phyloP scores from a whole-genome alignment of 78 protist species.

The Planoprotostelium fungivorum region DNA sequence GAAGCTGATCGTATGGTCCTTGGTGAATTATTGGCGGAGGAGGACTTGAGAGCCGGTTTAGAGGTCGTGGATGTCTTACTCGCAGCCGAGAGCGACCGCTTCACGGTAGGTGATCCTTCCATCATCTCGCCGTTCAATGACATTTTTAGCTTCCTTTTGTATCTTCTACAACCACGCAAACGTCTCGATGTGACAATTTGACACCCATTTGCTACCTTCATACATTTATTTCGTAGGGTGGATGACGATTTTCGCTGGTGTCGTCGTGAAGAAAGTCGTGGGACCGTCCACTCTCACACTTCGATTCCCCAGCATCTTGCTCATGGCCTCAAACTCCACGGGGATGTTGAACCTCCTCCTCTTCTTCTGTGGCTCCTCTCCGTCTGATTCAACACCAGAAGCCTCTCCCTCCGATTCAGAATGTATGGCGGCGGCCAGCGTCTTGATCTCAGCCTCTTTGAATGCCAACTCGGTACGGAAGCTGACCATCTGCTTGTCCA shows the following conservation, averaged over 20 bases:
- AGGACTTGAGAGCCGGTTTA: too few relatives aligned
- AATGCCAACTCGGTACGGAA: background rate
- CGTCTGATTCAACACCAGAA: background rate
- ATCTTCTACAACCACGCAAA: too few relatives aligned
- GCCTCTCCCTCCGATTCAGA: background rate
- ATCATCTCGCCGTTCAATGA: too few relatives aligned
- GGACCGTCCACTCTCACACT: background rate
- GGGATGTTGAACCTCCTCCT: background rate
- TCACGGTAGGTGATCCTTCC: too few relatives aligned
- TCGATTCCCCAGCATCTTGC: background rate
- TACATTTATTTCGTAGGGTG: background rate
- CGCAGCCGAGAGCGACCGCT: too few relatives aligned
- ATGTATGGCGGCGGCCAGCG: background rate
- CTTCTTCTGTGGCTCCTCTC: background rate
- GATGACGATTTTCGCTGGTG: background rate
- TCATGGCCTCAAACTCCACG: background rate
- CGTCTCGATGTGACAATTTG: too few relatives aligned
- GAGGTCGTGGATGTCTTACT: too few relatives aligned
- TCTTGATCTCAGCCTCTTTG: background rate
- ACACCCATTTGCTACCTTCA: too few relatives aligned
- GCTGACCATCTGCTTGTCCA: background rate
- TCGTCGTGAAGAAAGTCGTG: background rate
- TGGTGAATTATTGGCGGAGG: too few relatives aligned
- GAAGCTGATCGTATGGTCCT: too few relatives aligned
- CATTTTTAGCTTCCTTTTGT: too few relatives aligned